Evolutionary conservation across 768 basidiomycete genomes (phyloP), one percentile per base, ranked within the genome.

Genomic region (Naganishia friedmannii): DNA sequence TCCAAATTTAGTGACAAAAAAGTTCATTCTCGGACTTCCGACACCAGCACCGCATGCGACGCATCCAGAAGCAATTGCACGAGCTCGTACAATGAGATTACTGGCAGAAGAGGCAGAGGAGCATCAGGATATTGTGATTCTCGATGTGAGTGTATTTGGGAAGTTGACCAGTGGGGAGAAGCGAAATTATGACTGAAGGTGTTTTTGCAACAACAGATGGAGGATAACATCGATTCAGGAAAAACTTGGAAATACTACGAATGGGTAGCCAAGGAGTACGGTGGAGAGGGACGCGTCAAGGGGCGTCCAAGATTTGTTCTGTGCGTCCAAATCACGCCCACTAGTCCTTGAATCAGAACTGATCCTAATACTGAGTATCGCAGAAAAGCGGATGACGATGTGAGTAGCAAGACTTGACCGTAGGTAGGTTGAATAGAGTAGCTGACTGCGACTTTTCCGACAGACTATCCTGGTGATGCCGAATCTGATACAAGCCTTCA

Each of bases 301-400:
- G 79, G 77, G 13, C 67, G 77, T 39, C 81, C 81, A 29, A 72
- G 79, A 74, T 82, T 79, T 71, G 80, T 82, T 9, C 77, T 82
- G 81, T 81, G 70, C 77, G 80, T 76, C 7, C 39, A 12, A 31
- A 53, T 45, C 9, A 4, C 19, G n/a, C 28, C 13, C 13, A 34
- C 5, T 28, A 29, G 8, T 7, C 19, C 21, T 45, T 34, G 34
- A 12, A 23, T 46, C 28, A 34, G 29, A 48, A 28, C 53, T 26
- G 13, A 29, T 55, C 19, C 45, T 2, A n/a, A 17, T 15, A 6
- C 15, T 45, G 39, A 23, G 19, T 46, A 21, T 26, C 8, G 39
- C 66, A 81, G 80, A 75, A 82, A 82, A 78, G 74, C 79, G 57
- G 81, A 82, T 63, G 81, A 82, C 65, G 81, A 82, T 77, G 80